phyloP scores from a whole-genome alignment of 257 asterid genomes.

The Plantago elongata region DNA sequence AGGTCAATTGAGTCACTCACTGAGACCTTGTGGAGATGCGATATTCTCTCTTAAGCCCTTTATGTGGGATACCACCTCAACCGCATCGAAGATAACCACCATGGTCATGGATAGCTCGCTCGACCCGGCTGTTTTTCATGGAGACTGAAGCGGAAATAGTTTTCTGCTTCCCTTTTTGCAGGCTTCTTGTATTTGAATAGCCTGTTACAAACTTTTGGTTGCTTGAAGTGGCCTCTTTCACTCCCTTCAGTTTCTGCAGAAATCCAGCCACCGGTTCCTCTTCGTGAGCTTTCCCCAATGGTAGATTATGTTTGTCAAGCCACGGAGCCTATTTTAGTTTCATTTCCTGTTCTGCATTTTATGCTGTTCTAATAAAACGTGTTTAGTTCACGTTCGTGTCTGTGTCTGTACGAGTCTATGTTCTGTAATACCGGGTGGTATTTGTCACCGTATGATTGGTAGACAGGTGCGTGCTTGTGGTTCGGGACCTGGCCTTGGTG shows the following conservation, averaged over 20 bases:
- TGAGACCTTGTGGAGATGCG: conserved; percentile 76
- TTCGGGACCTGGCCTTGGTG: conserved; percentile 42
- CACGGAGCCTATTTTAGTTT: conserved; percentile 7
- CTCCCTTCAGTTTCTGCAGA: conserved; percentile 39
- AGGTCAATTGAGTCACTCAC: conserved; percentile 50
- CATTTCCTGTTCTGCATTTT: background rate
- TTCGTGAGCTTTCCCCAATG: conserved; percentile 18
- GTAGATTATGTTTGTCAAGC: conserved; percentile 12
- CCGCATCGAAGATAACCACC: background rate
- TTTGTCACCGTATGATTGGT: conserved; percentile 10
- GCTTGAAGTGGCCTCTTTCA: conserved; percentile 33
- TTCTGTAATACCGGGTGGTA: background rate
- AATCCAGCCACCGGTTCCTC: conserved; percentile 28
- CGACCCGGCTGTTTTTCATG: conserved; percentile 50
- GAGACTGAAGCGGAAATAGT: conserved; percentile 31
- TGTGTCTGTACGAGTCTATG: background rate
- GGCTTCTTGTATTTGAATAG: conserved; percentile 43
- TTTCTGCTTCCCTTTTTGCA: conserved; percentile 40
- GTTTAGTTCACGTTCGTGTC: conserved; percentile 1
- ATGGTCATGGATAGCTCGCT: conserved; percentile 20
- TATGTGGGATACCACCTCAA: background rate
- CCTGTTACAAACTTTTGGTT: conserved; percentile 38
- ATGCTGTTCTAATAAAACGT: conserved; percentile 23
- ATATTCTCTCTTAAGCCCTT: conserved; percentile 55
- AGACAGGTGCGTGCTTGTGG: conserved; percentile 27